phyloP scores from a whole-genome alignment of 2,329 filamentous ascomycete species.

The Aureobasidium sp. region DNA sequence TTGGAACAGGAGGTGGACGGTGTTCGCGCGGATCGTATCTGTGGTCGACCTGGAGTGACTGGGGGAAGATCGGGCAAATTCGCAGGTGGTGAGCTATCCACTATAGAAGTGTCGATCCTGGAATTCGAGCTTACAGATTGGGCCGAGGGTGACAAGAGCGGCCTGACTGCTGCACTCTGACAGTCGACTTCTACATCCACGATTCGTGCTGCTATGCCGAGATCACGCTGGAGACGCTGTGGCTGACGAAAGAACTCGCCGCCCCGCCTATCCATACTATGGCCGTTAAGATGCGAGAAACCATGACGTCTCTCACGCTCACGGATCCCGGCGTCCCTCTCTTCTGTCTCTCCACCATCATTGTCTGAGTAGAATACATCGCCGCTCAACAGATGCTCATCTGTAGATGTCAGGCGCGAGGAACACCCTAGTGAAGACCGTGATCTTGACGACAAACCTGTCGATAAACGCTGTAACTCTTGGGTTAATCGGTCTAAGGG shows the following conservation, averaged over 20 bases:
- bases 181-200: neutral
- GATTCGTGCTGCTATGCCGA: neutral
- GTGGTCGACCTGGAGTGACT: neutral
- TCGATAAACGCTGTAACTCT: slow-evolving; percentile 24
- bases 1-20: neutral
- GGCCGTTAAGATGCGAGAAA: neutral
- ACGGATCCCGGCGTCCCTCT: neutral
- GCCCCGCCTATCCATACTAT: neutral
- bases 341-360: neutral
- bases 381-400: slow-evolving; percentile 1
- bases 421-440: neutral
- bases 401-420: neutral
- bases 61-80: neutral
- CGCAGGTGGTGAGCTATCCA: neutral
- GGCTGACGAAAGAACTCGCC: neutral
- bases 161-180: neutral
- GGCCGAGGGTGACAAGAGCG: neutral
- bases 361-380: neutral
- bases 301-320: neutral
- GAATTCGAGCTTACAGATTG: neutral
- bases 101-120: neutral
- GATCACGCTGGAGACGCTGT: neutral
- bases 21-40: neutral
- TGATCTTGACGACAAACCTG: slow-evolving; percentile 1
- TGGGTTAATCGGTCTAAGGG: slow-evolving; percentile 28